phyloP scores from a whole-genome alignment of 331 rosid species.

The Rhamnella rubrinervis region DNA sequence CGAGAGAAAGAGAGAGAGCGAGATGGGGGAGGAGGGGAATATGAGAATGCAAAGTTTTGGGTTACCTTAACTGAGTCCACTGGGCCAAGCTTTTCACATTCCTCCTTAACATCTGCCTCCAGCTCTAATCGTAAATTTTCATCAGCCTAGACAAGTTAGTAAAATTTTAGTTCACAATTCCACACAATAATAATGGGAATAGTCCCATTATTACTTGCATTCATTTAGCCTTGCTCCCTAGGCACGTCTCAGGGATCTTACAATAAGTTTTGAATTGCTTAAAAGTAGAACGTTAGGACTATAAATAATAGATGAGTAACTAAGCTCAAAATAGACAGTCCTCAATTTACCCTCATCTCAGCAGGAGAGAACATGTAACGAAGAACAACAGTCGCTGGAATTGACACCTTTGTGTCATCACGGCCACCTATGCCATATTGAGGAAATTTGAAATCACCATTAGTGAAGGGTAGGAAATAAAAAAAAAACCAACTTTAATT shows the following conservation, averaged over 20 bases:
- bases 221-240: neutral
- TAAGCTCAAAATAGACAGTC: neutral
- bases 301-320: too few relatives aligned
- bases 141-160: conserved; percentile 57
- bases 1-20: too few relatives aligned
- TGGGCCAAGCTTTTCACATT: conserved; percentile 79
- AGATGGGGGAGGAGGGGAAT: neutral
- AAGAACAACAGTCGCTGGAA: conserved; percentile 83
- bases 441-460: conserved; percentile 21
- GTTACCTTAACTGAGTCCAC: conserved; percentile 79
- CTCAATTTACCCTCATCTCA: conserved; percentile 70
- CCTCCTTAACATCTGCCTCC: conserved; percentile 85
- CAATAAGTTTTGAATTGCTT: too few relatives aligned
- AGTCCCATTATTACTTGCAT: neutral
- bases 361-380: conserved; percentile 80
- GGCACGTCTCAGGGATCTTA: too few relatives aligned
- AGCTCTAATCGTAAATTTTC: conserved; percentile 70
- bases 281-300: too few relatives aligned
- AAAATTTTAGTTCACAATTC: conserved; percentile 19
- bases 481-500: too few relatives aligned
- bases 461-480: conserved; percentile 5
- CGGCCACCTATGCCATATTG: conserved; percentile 65
- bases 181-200: neutral
- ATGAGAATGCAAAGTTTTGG: neutral
- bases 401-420: conserved; percentile 73